Evolutionary conservation across 2,329 filamentous ascomycete genomes (phyloP), one percentile per base, ranked within the genome.

Genomic region (Paramyrothecium sp.): DNA sequence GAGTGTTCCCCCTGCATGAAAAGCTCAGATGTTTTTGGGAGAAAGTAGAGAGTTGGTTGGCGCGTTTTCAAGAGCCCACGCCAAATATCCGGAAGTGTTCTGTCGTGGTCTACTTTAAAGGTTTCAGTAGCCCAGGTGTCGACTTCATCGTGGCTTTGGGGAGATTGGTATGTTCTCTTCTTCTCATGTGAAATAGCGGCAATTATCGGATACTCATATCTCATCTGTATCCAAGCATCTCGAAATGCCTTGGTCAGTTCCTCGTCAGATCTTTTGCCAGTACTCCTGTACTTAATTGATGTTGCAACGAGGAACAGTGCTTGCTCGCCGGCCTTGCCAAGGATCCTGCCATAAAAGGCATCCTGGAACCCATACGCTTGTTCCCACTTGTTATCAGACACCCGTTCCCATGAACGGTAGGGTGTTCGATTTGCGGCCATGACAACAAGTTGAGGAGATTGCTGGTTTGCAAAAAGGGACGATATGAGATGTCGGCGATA

Each of bases 341-440:
- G 46, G 13, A 57, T 54, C 11, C 55, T 50, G n/a, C 55, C 55
- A 21, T 57, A 57, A 51, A 57, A 57, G 10, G 51, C 55, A 49
- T 54, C 51, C 46, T 57, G 55, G 46, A 57, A 57, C 16, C 34
- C 55, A 41, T 57, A 57, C 8, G 48, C 23, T 21, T 57, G 55
- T 46, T 54, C 55, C 55, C 55, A 57, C 19, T 41, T 30, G 12
- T 33, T 51, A 7, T 57, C 46, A 19, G 55, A 54, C 2, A 54
- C 51, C 11, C 20, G 51, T 46, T 54, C 30, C 55, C 55, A 57
- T 19, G 55, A 57, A 49, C 22, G 34, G 46, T 57, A 46, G 26
- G 53, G 30, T 13, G 21, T 16, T 7, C 23, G 41, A 20, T 54
- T 5, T 23, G 11, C 17, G 46, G 46, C 46, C 55, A 54, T 57